phyloP scores from a whole-genome alignment of 108 stramenopile genomes.

The Pseudonitzschia pungens region DNA sequence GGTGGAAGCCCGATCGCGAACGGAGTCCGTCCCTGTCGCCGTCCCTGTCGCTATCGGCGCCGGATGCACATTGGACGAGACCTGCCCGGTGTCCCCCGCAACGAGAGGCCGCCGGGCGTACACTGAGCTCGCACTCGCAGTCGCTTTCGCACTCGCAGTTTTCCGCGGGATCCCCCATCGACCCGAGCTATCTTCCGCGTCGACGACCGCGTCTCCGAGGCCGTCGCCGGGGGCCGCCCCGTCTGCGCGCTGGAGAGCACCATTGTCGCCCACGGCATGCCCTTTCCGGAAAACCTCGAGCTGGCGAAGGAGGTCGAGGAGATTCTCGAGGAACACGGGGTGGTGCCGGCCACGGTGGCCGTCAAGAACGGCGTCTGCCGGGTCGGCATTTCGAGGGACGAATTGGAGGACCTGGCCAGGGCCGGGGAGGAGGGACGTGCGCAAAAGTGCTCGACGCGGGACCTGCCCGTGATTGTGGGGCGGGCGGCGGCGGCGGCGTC shows the following conservation, averaged over 20 bases:
- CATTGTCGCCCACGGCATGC: constrained; percentile 99
- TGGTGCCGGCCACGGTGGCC: constrained; percentile 93
- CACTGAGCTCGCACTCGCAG: too few relatives aligned
- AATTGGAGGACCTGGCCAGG: constrained; percentile 82
- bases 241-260: constrained; percentile 96
- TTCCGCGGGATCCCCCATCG: too few relatives aligned
- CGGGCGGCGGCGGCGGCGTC: not conserved
- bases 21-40: too few relatives aligned
- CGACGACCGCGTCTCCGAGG: constrained; percentile 35
- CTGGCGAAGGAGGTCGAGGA: constrained; percentile 68
- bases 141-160: not conserved
- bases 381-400: constrained; percentile 79
- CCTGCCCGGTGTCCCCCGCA: too few relatives aligned
- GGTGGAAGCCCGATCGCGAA: too few relatives aligned
- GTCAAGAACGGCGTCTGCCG: constrained; percentile 75
- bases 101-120: too few relatives aligned
- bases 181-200: constrained; percentile 21
- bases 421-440: constrained; percentile 65
- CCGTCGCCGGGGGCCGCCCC: constrained; percentile 36
- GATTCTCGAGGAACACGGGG: constrained; percentile 68
- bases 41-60: too few relatives aligned
- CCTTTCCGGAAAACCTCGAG: constrained; percentile 94
- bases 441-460: constrained; percentile 90
- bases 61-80: too few relatives aligned
- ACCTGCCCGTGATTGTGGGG: constrained; percentile 77